phyloP scores from a whole-genome alignment of 768 basidiomycete genomes.

The Tephrocybe sp. region DNA sequence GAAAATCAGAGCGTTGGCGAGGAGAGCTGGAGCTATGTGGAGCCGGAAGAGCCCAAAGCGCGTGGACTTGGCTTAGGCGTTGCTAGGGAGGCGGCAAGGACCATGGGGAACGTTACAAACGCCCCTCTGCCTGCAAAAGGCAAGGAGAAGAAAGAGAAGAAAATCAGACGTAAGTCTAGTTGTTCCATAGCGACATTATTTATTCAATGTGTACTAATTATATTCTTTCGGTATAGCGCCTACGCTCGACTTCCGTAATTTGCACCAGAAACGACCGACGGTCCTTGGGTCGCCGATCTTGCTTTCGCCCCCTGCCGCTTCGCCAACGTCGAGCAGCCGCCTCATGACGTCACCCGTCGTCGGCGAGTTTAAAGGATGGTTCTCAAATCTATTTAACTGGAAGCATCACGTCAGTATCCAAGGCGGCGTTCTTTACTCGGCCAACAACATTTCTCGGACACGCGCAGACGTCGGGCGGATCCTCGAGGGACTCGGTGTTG shows the following conservation, averaged over 20 bases:
- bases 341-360: constrained; percentile 67
- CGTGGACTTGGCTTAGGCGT: constrained; percentile 33
- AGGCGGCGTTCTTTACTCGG: constrained; percentile 51
- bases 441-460: constrained; percentile 56
- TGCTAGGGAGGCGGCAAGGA: constrained; percentile 40
- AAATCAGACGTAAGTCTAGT: constrained; percentile 44
- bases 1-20: constrained; percentile 40
- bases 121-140: constrained; percentile 26
- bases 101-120: constrained; percentile 51
- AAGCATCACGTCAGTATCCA: constrained; percentile 52
- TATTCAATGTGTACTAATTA: constrained; percentile 8
- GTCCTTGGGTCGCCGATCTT: constrained; percentile 49
- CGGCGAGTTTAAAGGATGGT: constrained; percentile 90
- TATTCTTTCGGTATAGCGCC: constrained; percentile 40
- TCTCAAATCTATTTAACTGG: constrained; percentile 94
- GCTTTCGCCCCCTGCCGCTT: constrained; percentile 38
- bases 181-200: background rate
- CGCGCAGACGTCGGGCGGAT: constrained; percentile 63
- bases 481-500: constrained; percentile 64
- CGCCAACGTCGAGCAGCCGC: constrained; percentile 33
- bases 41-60: constrained; percentile 28
- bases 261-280: constrained; percentile 47
- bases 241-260: constrained; percentile 51
- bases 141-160: constrained; percentile 54
- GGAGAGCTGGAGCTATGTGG: constrained; percentile 40